These are phyloP conservation scores for Spiromastix sp. DNA, from an alignment of 2,329 filamentous ascomycete species.

Conservation along the genomic window DNA sequence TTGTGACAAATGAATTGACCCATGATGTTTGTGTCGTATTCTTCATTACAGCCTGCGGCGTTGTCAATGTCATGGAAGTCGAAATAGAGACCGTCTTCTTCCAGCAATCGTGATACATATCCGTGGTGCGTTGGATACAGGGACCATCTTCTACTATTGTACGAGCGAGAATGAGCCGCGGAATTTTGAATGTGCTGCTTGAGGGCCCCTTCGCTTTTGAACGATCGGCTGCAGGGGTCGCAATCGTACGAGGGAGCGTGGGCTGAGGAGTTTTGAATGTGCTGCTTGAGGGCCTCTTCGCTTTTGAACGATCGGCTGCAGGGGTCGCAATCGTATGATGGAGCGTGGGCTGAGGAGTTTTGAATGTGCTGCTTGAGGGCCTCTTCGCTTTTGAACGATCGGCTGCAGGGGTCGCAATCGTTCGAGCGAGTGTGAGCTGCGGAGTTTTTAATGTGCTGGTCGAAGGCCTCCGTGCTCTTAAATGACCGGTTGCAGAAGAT, in stretches of 20 bases:
- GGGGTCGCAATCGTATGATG: background rate
- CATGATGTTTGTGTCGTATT: slow-evolving; percentile 34
- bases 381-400: background rate
- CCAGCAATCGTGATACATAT: slow-evolving; percentile 20
- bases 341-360: background rate
- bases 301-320: background rate
- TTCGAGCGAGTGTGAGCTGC: background rate
- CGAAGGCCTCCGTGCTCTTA: too few relatives aligned
- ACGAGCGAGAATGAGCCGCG: too few relatives aligned
- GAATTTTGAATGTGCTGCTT: background rate
- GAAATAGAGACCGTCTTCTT: slow-evolving; percentile 21
- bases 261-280: background rate
- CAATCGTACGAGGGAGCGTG: slow-evolving; percentile 11
- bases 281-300: background rate
- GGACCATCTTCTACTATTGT: too few relatives aligned
- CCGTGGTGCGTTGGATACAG: slow-evolving; percentile 25
- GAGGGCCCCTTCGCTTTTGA: background rate
- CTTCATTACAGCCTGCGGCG: slow-evolving; percentile 13
- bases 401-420: background rate
- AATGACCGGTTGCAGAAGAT: too few relatives aligned
- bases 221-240: background rate
- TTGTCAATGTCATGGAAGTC: slow-evolving; percentile 22
- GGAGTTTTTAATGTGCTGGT: too few relatives aligned
- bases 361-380: background rate
- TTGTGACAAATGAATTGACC: slow-evolving; percentile 32